Base-by-base conservation (phyloP, 1,284 basidiomycete species). In the Ceratobasidium theobromae region DNA sequence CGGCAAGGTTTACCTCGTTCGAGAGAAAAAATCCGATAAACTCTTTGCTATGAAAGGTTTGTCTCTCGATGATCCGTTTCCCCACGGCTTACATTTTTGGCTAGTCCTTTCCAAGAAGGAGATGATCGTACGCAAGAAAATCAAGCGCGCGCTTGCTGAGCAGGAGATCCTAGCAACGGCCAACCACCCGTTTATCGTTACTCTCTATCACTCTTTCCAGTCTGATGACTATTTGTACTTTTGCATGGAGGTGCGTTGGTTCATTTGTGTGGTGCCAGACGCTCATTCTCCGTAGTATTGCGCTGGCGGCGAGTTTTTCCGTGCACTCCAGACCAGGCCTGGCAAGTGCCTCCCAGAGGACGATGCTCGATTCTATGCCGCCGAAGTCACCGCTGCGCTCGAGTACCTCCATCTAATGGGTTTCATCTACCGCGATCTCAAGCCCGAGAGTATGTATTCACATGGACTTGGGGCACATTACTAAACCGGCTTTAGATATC, bases 361-460 rank as follows among this genome's bases (percentile, higher is more conserved):
- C 70, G 94, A 93, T 41, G 91, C 96, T 33, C 85, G 94, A 67
- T 99, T 99, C 79, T 99, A 99, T 76, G 97, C 97, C 58, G 96
- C 97, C 69, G 97, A 99, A 79, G 97, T 99, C 52, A 91, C 93
- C 62, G 96, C 97, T 45, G 97, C 97, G 27, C 80, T 99, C 73
- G 97, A 99, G 79, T 99, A 99, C 76, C 82, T 99, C 38, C 97
- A 99, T 82, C 84, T 98, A 68, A 98, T 98, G 86, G 97, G 97
- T 33, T 99, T 97, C 80, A 98, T 99, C 73, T 99, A 99, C 79
- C 88, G 97, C 55, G 97, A 99, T 81, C 85, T 99, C 62, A 99
- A 99, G 78, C 97, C 97, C 32, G 97, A 99, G 80, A 99, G 95
- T 98, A 78, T 74, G 93, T 85, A 45, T 43, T 62, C 66, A 32